Conservation (phyloP, 495 filamentous ascomycete genomes). For the Glutinoglossum americanum region DNA sequence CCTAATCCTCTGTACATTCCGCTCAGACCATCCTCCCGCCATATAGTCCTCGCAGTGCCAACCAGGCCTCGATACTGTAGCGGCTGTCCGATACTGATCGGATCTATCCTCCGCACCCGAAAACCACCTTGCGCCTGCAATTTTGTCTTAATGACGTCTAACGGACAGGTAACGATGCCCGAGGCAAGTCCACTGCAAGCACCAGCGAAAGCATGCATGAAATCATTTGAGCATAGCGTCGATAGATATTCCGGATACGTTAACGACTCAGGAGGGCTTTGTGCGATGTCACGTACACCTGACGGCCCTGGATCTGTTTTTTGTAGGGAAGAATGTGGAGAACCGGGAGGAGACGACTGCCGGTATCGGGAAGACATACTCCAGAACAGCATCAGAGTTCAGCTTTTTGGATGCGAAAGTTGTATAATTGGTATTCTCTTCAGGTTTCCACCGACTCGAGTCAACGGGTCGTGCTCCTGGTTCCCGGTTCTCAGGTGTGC, state of each 20-base stretch:
- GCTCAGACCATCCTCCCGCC: conserved; percentile 64
- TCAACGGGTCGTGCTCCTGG: not conserved
- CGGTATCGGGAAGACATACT: conserved; percentile 1
- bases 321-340: not conserved
- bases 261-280: not conserved
- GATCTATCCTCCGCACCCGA: conserved; percentile 24
- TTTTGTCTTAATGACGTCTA: conserved; percentile 99
- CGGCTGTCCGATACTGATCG: conserved; percentile 5
- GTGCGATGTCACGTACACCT: not conserved
- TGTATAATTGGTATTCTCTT: not conserved
- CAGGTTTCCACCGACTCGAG: not conserved
- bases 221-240: conserved; percentile 26
- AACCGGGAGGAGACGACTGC: conserved; percentile 1
- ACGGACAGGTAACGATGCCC: conserved; percentile 83
- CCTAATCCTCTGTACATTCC: conserved; percentile 88
- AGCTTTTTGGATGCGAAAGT: not conserved
- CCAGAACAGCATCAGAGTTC: not conserved
- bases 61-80: conserved; percentile 61
- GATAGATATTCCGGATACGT: conserved; percentile 21
- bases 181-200: conserved; percentile 77
- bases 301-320: not conserved
- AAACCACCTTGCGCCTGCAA: conserved; percentile 86
- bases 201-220: conserved; percentile 49
- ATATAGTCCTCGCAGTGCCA: conserved; percentile 68
- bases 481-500: not conserved